phyloP scores from a whole-genome alignment of 139 green algal genomes.

The Asterochloris erici region DNA sequence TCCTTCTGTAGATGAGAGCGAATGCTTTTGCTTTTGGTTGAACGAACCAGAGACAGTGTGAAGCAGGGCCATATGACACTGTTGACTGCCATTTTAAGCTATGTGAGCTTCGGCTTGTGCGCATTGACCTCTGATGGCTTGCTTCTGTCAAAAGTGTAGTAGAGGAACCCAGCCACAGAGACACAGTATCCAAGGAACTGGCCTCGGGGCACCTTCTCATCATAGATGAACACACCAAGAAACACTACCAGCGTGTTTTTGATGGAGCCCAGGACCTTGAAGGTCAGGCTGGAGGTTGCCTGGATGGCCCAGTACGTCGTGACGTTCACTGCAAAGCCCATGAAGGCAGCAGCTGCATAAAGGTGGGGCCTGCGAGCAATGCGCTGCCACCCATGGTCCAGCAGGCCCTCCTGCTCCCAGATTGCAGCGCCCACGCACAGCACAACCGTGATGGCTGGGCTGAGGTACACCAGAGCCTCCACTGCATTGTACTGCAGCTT shows the following conservation, averaged over 20 bases:
- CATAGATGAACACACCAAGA: slow-evolving; percentile 33
- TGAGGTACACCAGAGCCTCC: slow-evolving; percentile 54
- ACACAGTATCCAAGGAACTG: slow-evolving; percentile 60
- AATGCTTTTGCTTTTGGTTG: too few relatives aligned
- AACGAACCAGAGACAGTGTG: not conserved
- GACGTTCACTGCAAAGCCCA: slow-evolving; percentile 54
- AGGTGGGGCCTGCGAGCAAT: slow-evolving; percentile 16
- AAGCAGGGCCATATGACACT: not conserved
- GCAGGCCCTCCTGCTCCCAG: slow-evolving; percentile 33
- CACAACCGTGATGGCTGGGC: slow-evolving; percentile 34
- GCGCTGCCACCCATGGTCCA: slow-evolving; percentile 23
- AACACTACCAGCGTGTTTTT: slow-evolving; percentile 62
- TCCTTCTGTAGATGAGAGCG: not conserved
- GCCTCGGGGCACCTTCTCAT: slow-evolving; percentile 13
- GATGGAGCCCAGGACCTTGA: slow-evolving; percentile 65
- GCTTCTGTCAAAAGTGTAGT: slow-evolving; percentile 34
- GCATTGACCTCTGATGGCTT: not conserved
- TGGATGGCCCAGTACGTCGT: slow-evolving; percentile 59
- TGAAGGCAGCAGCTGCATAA: slow-evolving; percentile 29
- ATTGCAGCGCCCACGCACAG: slow-evolving; percentile 34
- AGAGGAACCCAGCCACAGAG: slow-evolving; percentile 51
- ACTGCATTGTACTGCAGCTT: slow-evolving; percentile 18
- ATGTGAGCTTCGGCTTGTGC: not conserved
- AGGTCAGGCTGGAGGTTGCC: slow-evolving; percentile 60
- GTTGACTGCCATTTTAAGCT: not conserved